Percentiles rank a stretch among this genome's conserved stretches.
Evolutionary conservation across 768 basidiomycete genomes (phyloP).

Genomic region (Hydnomerulius pinastri): DNA sequence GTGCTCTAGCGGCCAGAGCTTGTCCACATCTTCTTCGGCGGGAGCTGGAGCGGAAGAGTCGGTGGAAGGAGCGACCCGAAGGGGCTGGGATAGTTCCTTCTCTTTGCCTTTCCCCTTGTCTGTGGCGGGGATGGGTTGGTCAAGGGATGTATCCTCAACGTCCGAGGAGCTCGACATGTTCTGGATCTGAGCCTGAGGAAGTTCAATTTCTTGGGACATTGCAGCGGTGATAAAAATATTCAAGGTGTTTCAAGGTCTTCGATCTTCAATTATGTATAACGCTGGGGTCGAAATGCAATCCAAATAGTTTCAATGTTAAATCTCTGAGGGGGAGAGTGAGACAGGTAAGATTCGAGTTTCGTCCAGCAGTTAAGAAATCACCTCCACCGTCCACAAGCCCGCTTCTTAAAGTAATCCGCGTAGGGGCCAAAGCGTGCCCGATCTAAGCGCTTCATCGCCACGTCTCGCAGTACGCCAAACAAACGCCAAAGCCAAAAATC

Average conservation of each 20-base stretch:
- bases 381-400: neutral
- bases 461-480: neutral
- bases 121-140: neutral
- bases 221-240: neutral
- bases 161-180: neutral
- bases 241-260: neutral
- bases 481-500: neutral
- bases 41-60: neutral
- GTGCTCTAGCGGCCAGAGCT: conserved; percentile 31
- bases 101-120: conserved; percentile 8
- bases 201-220: neutral
- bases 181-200: neutral
- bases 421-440: neutral
- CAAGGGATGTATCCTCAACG: neutral
- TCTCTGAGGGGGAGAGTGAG: neutral
- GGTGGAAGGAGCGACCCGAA: neutral
- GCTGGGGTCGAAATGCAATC: neutral
- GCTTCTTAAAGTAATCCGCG: neutral
- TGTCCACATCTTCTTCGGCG: too few species aligned
- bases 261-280: neutral
- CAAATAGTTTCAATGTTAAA: neutral
- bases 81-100: neutral
- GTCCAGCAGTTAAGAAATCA: neutral
- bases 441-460: neutral
- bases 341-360: neutral